Base-by-base conservation (phyloP, 2,329 filamentous ascomycete genomes). In the Trichophyton mentagrophytes region DNA sequence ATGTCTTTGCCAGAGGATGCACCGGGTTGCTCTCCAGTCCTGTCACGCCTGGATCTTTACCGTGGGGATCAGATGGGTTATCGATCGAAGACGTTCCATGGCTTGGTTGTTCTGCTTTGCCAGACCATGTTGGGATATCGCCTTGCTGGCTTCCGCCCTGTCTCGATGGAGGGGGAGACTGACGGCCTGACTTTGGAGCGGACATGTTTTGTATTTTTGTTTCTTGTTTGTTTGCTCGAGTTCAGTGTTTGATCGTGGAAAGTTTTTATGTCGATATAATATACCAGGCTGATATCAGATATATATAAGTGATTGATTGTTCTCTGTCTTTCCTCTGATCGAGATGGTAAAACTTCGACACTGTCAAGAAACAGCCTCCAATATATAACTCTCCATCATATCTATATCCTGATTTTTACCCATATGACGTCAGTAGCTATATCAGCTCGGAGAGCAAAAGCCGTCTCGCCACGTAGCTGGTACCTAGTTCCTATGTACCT, bases 81-180 rank as follows among this genome's bases (percentile, higher is more conserved):
- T 79, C 49, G 33, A 62, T 63, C 15, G 61, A 60, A 57, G 64
- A 62, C 60, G 67, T 67, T 58, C 64, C 64, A 22, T 70, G 60
- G 79, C 73, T 73, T 84, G 81, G 56, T 74, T 73, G 64, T 40
- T 62, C 61, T 17, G 64, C 61, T 53, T 64, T 60, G 25, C 64
- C 64, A 15, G 64, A 56, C 64, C 64, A 65, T 46, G 79, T 69
- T 9, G 79, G 71, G n/a, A 80, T 70, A 6, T 82, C 82, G 65
- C 82, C 76, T 62, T 83, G 74, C 76, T 93, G 89, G 60, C 78
- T 74, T 62, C 82, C 85, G 42, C 79, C 76, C 75, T 89, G 88
- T 66, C 73, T 71, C 76, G 88, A 84, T 30, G 88, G 88, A 59
- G 85, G 77, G 64, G 90, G 90, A 36, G 90, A 95, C 76, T 95